These are phyloP conservation scores for Chytridium lagenaria DNA, from an alignment of 371 early-diverging fungal species.

Conservation along the genomic window DNA sequence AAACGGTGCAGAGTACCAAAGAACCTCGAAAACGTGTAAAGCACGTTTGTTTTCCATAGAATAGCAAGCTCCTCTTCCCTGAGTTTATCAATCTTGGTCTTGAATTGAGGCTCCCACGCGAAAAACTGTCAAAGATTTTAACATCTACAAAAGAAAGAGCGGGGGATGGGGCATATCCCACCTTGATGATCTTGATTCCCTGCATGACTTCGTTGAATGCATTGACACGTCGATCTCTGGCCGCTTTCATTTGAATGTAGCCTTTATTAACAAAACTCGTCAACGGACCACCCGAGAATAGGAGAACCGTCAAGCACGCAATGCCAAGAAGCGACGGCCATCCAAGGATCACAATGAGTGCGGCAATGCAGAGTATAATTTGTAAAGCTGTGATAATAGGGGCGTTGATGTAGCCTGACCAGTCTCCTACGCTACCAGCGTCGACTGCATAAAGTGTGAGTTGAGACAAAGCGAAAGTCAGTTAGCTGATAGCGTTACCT, in stretches of 20 bases:
- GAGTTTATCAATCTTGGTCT: conserved; percentile 38
- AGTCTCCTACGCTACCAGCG: conserved; percentile 21
- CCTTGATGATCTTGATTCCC: conserved; percentile 43
- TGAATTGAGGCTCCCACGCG: conserved; percentile 43
- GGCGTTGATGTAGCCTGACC: conserved; percentile 22
- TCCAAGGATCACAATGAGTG: conserved; percentile 43
- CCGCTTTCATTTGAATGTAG: conserved; percentile 1
- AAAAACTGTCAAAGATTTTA: conserved; percentile 27
- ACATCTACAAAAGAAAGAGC: too few species aligned
- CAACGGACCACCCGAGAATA: conserved; percentile 37
- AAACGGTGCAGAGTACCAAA: conserved; percentile 32
- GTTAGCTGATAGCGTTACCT: too few species aligned
- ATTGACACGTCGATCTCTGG: conserved; percentile 28
- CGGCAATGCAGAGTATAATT: conserved; percentile 35
- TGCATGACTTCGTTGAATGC: conserved; percentile 36
- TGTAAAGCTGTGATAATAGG: conserved; percentile 31
- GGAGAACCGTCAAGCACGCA: conserved; percentile 40
- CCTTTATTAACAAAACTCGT: conserved; percentile 12
- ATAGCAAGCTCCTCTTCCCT: conserved; percentile 25
- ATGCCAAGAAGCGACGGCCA: conserved; percentile 50
- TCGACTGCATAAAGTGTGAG: too few species aligned
- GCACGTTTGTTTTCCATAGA: not conserved
- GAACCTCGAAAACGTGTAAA: conserved; percentile 6
- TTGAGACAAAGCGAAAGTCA: not conserved
- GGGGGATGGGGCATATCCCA: too few species aligned